Base-by-base conservation (phyloP, 2,329 filamentous ascomycete genomes). In the Arthrinium phaeospermum region DNA sequence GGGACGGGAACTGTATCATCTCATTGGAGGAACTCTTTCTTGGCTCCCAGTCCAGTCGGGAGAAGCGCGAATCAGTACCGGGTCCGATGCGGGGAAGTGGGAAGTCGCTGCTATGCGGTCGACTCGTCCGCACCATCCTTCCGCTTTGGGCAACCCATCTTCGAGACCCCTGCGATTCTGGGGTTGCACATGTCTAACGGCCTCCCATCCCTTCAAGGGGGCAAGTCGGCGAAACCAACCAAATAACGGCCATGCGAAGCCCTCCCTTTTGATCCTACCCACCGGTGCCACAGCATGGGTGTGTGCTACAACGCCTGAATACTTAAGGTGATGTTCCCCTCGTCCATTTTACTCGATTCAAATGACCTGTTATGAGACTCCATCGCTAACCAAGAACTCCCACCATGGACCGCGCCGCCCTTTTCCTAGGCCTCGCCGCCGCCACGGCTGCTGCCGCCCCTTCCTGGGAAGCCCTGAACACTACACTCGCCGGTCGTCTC, bases 401-500 rank as follows among this genome's bases (percentile, higher is more conserved):
- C 46, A 47, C 3, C 46, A 47, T 47, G 46, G 46, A 47, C 22
- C 46, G 46, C 16, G 46, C 46, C 8, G 4, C 46, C 22, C 46
- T 47, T 47, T 14, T 47, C 16, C 16, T 47, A 1, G 46, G 46
- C 22, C 46, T 47, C 19, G 46, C 46, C 6, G 46, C 46, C 10
- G 37, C 7, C 37, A 7, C 37, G 1, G 57, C 57, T 6, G 57
- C 37, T 4, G 57, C 16, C 7, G 57, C 27, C n/a, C 27, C n/a
- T 22, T 30, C n/a, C 4, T 68, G 64, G 64, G 12, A 47, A 22
- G 27, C 70, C 19, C 71, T 77, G 24, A 79, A 79, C 47, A 68
- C 47, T 37, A 75, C 75, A 22, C 72, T 79, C 8, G 34, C 57
- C 5, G 78, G 78, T 10, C 76, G 75, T 22, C 72, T 80, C 68